Evolutionary conservation across 2,329 filamentous ascomycete species (phyloP), one percentile per base, ranked within the genome.

Genomic region (Fusarium longipes): DNA sequence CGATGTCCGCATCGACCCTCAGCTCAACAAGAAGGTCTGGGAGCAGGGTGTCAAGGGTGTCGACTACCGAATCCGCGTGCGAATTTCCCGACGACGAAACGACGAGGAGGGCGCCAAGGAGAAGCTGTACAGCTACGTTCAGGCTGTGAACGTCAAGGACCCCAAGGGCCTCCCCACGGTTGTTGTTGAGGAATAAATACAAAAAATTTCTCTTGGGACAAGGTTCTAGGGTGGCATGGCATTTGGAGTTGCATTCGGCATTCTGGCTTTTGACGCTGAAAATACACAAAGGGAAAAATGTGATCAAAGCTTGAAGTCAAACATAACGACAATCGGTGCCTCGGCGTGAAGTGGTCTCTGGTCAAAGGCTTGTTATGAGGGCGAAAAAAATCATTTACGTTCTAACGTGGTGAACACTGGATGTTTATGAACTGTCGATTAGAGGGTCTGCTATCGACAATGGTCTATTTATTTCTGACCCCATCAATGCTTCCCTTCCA

Each of bases 11-110:
- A 86, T 99, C 81, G 96, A 99, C 89, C 96, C 96, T 80, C 92
- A 96, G 86, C 87, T 99, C 80, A 99, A 99, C 92, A 99, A 99
- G 93, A 98, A 99, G 90, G 95, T 99, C 82, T 99, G 96, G 96
- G 96, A 99, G 86, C 87, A 91, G 80, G 96, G 96, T 83, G 90
- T 99, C 88, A 99, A 98, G 92, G 96, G 96, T 80, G 94, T 97
- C 75, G 93, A 95, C 76, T 98, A 91, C 92, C 91, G 96, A 84
- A 88, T 99, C 77, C 95, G 96, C 79, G 90, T 99, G 81, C 93
- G 96, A 86, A 97, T 99, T 86, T 97, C 93, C 81, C 93, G 96
- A 85, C 96, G 97, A 91, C 93, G 96, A 90, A 99, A 99, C 87
- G 96, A 99, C 84, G 96, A 98, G 89, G 96, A 99, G 87, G 93